Conservation (phyloP, 73 alveolate genomes). For the Stentor roeselii region DNA sequence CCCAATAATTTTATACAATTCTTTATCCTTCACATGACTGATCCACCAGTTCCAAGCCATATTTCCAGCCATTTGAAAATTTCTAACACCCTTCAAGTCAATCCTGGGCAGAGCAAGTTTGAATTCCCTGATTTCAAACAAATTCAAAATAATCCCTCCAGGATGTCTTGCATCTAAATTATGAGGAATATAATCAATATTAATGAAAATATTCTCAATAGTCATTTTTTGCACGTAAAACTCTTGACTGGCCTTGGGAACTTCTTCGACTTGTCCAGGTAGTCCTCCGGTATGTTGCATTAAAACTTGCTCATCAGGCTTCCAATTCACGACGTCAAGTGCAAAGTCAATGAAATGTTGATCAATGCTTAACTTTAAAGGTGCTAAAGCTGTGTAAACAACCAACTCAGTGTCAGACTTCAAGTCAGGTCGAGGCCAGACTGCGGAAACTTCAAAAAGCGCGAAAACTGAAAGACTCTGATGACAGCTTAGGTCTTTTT, state of each 20-base stretch:
- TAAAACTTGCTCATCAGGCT: constrained; percentile 2
- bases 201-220: not conserved
- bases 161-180: not conserved
- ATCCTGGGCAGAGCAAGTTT: constrained; percentile 8
- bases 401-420: not conserved
- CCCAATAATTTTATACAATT: not conserved
- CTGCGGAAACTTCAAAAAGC: not conserved
- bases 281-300: not conserved
- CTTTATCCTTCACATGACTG: not conserved
- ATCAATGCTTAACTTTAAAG: constrained; percentile 7
- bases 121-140: not conserved
- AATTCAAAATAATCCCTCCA: constrained; percentile 5
- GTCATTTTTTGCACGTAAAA: not conserved
- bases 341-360: not conserved
- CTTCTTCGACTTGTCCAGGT: not conserved
- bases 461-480: not conserved
- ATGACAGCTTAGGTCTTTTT: not conserved
- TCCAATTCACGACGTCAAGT: not conserved
- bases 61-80: not conserved
- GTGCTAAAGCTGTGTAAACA: not conserved
- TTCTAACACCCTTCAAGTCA: constrained; percentile 8
- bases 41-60: not conserved
- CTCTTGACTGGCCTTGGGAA: not conserved
- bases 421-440: not conserved
- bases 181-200: constrained; percentile 16